Evolutionary conservation across 2,329 filamentous ascomycete genomes (phyloP).

Genomic region (Aspergillus vadensis): DNA sequence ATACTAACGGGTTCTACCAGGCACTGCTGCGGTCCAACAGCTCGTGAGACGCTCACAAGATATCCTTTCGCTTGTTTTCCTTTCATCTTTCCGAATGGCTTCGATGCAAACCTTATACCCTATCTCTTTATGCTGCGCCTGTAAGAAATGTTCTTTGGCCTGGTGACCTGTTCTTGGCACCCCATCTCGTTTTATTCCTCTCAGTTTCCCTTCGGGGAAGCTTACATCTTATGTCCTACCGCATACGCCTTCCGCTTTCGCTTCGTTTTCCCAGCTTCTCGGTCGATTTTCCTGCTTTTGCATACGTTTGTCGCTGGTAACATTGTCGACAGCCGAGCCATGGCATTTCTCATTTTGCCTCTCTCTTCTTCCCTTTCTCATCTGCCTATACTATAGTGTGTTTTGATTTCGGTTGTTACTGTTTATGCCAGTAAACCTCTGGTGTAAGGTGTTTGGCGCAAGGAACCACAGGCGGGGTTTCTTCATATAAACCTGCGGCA

Average conservation of each 20-base stretch:
- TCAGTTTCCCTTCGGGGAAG: constrained; percentile 15
- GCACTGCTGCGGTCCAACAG: constrained; percentile 54
- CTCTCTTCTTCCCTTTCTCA: constrained; percentile 9
- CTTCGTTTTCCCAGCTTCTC: constrained; percentile 7
- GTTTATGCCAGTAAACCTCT: constrained; percentile 23
- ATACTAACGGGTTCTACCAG: constrained; percentile 22
- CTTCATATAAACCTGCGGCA: constrained; percentile 21
- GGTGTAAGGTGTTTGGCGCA: constrained; percentile 31
- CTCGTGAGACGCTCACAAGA: constrained; percentile 41
- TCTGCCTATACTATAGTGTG: constrained; percentile 18
- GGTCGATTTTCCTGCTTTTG: constrained; percentile 16
- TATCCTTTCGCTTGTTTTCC: constrained; percentile 27
- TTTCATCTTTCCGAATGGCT: constrained; percentile 30
- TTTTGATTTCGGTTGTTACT: constrained; percentile 26
- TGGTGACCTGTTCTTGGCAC: constrained; percentile 14
- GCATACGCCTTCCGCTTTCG: constrained; percentile 3
- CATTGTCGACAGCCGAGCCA: constrained; percentile 16
- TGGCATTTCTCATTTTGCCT: constrained; percentile 10
- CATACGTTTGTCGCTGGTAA: constrained; percentile 24
- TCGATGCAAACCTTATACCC: constrained; percentile 33
- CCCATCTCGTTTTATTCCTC: constrained; percentile 16
- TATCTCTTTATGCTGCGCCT: constrained; percentile 25
- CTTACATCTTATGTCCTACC: constrained; percentile 10
- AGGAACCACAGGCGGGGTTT: constrained; percentile 22
- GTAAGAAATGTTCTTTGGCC: constrained; percentile 25